These are phyloP conservation scores for Fusarium sp. DNA, from an alignment of 2,329 filamentous ascomycete genomes.

Conservation along the genomic window DNA sequence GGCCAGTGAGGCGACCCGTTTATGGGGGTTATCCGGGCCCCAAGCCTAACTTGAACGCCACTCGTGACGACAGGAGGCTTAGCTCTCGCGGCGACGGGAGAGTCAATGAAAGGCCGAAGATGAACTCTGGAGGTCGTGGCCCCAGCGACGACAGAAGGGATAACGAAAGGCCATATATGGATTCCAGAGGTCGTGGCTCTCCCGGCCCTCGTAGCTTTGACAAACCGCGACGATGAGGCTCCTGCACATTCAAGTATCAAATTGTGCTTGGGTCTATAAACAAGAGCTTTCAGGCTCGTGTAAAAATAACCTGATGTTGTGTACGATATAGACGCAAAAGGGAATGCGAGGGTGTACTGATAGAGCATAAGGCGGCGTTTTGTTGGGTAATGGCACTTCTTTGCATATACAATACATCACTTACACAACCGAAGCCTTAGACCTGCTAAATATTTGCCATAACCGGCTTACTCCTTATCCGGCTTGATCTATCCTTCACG, in stretches of 20 bases:
- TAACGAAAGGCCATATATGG: not conserved
- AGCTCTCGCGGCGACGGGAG: too few relatives aligned
- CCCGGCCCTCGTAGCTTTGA: not conserved
- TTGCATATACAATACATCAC: not conserved
- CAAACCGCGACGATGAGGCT: not conserved
- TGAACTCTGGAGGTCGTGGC: too few relatives aligned
- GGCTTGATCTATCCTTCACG: not conserved
- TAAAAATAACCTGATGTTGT: constrained; percentile 10
- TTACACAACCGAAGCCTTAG: not conserved
- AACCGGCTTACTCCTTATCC: not conserved
- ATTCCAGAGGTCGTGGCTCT: not conserved
- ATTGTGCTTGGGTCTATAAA: not conserved
- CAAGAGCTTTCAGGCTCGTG: not conserved
- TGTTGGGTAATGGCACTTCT: not conserved
- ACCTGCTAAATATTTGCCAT: not conserved
- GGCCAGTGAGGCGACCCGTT: not conserved
- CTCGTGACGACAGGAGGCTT: not conserved
- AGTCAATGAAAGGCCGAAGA: too few relatives aligned
- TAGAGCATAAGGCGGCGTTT: constrained; percentile 21
- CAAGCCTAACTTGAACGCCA: not conserved
- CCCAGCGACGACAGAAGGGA: not conserved
- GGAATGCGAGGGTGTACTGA: not conserved
- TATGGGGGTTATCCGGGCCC: too few relatives aligned
- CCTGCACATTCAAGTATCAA: not conserved
- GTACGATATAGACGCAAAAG: constrained; percentile 18